phyloP scores from a whole-genome alignment of 2,329 filamentous ascomycete species.

The Bipolaris bicolor region DNA sequence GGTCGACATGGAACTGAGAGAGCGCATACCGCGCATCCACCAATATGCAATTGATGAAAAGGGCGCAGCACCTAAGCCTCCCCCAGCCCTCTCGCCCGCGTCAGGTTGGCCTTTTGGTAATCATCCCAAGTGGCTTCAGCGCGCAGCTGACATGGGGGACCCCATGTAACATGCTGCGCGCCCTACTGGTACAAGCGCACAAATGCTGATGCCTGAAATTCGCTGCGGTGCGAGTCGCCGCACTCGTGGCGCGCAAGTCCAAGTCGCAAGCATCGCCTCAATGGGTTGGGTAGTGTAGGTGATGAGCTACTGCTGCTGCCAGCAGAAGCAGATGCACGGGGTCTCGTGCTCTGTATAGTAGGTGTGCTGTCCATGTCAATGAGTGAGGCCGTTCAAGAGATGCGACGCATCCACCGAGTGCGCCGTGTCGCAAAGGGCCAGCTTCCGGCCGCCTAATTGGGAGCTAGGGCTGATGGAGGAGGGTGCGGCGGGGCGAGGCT shows the following conservation, averaged over 20 bases:
- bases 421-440: conserved; percentile 8
- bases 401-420: not conserved
- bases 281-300: not conserved
- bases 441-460: conserved; percentile 2
- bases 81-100: conserved; percentile 25
- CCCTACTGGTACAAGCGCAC: conserved; percentile 29
- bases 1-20: not conserved
- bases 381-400: conserved; percentile 1
- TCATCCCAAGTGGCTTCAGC: conserved; percentile 32
- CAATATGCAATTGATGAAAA: conserved; percentile 25
- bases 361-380: not conserved
- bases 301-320: not conserved
- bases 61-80: conserved; percentile 39
- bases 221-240: not conserved
- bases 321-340: not conserved
- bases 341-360: not conserved
- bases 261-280: not conserved
- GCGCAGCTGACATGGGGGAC: conserved; percentile 30
- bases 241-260: not conserved
- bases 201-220: conserved; percentile 30
- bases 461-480: conserved; percentile 25
- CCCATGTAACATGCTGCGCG: conserved; percentile 31
- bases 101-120: conserved; percentile 33
- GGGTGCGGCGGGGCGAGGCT: not conserved
- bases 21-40: conserved; percentile 11